Percentiles rank a stretch among this genome's conserved stretches.
These are phyloP conservation scores for Floccularia luteovirens DNA, from an alignment of 768 basidiomycete genomes.

Conservation along the genomic window DNA sequence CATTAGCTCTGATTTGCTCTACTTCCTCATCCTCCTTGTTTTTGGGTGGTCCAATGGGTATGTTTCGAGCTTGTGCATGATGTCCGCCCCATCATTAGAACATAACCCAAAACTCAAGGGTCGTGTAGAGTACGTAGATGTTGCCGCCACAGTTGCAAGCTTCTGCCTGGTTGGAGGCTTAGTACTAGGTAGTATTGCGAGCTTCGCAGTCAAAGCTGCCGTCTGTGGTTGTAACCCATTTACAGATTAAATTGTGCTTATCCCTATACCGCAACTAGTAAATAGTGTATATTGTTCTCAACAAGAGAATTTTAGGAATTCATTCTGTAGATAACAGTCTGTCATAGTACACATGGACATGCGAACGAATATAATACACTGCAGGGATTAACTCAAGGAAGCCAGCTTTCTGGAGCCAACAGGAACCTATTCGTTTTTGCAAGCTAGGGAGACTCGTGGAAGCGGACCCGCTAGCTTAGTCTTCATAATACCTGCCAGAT, in stretches of 20 bases:
- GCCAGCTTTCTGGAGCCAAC: too few species aligned
- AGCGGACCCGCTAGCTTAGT: too few species aligned
- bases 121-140: slow-evolving; percentile 70
- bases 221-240: slow-evolving; percentile 78
- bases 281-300: neutral
- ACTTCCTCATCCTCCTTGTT: slow-evolving; percentile 61
- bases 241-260: slow-evolving; percentile 12
- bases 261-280: too few species aligned
- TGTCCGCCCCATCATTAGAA: slow-evolving; percentile 73
- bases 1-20: slow-evolving; percentile 72
- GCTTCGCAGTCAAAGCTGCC: slow-evolving; percentile 69
- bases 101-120: slow-evolving; percentile 72
- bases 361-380: too few species aligned
- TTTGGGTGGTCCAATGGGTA: slow-evolving; percentile 85
- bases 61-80: slow-evolving; percentile 71
- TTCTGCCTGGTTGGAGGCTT: slow-evolving; percentile 78
- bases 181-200: slow-evolving; percentile 65
- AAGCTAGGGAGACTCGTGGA: too few species aligned
- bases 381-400: too few species aligned
- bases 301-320: neutral
- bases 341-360: neutral
- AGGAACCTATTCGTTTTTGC: too few species aligned
- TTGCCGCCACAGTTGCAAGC: slow-evolving; percentile 74
- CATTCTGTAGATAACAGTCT: neutral
- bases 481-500: too few species aligned